These are phyloP conservation scores for Flammula alnicola DNA, from an alignment of 1,284 basidiomycete species.

Conservation along the genomic window DNA sequence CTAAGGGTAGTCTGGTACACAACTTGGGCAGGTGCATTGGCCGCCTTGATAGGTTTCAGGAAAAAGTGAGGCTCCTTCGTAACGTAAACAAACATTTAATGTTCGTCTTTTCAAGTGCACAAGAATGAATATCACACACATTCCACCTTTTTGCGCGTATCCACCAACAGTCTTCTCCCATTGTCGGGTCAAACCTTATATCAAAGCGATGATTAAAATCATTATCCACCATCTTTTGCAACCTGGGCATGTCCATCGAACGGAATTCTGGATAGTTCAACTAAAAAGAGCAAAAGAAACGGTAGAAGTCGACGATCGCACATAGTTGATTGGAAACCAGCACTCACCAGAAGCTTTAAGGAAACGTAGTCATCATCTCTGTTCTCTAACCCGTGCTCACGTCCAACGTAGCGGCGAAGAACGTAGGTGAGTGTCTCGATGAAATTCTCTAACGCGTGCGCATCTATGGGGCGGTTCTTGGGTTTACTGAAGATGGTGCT, in stretches of 20 bases:
- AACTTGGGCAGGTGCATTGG: slow-evolving; percentile 6
- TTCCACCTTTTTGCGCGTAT: slow-evolving; percentile 22
- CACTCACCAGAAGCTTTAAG: slow-evolving; percentile 15
- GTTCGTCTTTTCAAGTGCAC: not conserved
- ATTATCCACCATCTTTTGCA: slow-evolving; percentile 19
- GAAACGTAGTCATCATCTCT: slow-evolving; percentile 19
- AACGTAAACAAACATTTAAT: too few relatives aligned
- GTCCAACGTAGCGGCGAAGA: slow-evolving; percentile 3
- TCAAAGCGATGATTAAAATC: slow-evolving; percentile 20
- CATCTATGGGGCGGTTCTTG: too few relatives aligned
- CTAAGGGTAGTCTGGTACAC: slow-evolving; percentile 23
- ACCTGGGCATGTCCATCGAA: slow-evolving; percentile 13
- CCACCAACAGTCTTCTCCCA: slow-evolving; percentile 22
- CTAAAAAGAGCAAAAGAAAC: slow-evolving; percentile 5
- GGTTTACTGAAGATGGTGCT: slow-evolving; percentile 11
- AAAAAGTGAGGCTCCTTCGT: slow-evolving; percentile 13
- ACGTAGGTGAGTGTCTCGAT: slow-evolving; percentile 10
- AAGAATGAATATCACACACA: slow-evolving; percentile 12
- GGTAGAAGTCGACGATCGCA: not conserved
- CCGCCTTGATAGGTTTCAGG: slow-evolving; percentile 13
- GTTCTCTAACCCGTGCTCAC: slow-evolving; percentile 11
- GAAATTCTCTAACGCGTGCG: not conserved
- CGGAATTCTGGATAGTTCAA: slow-evolving; percentile 25
- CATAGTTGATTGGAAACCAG: not conserved
- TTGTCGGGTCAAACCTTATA: slow-evolving; percentile 19